Conservation (phyloP, 1,284 basidiomycete species). For the Apiotrichum domesticum region DNA sequence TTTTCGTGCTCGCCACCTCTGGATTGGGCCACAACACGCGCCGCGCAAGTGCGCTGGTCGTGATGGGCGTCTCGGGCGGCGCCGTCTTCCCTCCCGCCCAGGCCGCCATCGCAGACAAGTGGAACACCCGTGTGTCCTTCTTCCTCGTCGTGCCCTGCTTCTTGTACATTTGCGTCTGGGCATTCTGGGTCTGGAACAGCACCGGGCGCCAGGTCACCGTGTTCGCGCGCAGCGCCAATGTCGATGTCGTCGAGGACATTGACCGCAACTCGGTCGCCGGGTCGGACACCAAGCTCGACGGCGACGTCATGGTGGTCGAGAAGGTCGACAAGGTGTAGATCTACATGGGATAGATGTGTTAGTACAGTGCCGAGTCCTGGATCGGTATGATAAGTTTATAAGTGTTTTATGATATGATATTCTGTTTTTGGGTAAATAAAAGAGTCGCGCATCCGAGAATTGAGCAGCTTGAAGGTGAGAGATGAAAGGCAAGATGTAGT, state of each 20-base stretch:
- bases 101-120: conserved; percentile 58
- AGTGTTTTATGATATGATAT: too few species aligned
- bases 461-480: too few species aligned
- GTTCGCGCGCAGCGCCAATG: background rate
- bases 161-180: conserved; percentile 42
- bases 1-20: conserved; percentile 61
- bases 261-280: too few species aligned
- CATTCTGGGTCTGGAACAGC: conserved; percentile 41
- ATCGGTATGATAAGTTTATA: too few species aligned
- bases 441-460: too few species aligned
- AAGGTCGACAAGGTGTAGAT: background rate
- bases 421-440: too few species aligned
- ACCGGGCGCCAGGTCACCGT: conserved; percentile 28
- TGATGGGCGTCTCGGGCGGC: conserved; percentile 63
- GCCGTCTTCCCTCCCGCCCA: conserved; percentile 70
- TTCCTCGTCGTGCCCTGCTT: conserved; percentile 46
- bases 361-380: too few species aligned
- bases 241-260: background rate
- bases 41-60: conserved; percentile 62
- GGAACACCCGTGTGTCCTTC: conserved; percentile 39
- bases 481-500: too few species aligned
- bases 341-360: background rate
- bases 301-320: background rate
- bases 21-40: conserved; percentile 65
- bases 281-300: too few species aligned